Evolutionary conservation across 768 basidiomycete species (phyloP), one percentile per base, ranked within the genome.

Genomic region (Lactifluus subvellereus): DNA sequence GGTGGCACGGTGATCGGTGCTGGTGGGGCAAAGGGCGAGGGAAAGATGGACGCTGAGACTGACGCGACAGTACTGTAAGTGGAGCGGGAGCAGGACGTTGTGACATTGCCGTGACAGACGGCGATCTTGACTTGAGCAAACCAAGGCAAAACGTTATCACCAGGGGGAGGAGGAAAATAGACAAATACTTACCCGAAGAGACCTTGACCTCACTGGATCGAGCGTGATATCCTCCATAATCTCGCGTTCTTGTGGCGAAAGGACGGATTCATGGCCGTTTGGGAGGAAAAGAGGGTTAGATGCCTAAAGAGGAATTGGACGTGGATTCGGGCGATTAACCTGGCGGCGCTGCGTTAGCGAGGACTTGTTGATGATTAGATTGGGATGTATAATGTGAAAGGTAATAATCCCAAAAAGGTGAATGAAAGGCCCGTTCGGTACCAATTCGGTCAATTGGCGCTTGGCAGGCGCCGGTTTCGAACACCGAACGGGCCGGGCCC

Each of bases 191-290:
- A 32, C 61, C 32, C 53, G 55, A 16, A 37, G 33, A 1, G 27
- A n/a, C 3, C n/a, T 42, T 20, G 32, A 18, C 38, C 18, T 43
- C 54, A 38, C 65, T 2, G 49, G 61, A 43, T 54, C 61, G 22
- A 58, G 45, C 0, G 65, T 66, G 48, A 66, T 63, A 20, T 66
- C 65, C 6, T 42, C 65, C 65, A 66, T 64, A 32, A 66, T 58
- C 52, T 58, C 57, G 57, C 61, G 62, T 43, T 66, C 65, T 51
- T 66, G 61, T 18, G 51, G 57, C 1, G 65, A 66, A 8, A 64
- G 54, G 37, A 38, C 35, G 4, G 35, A 38, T 7, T 53, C 43
- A 20, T 54, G 52, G 37, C 37, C 45, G 27, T 54, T 48, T 3
- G 45, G 6, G 32, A 30, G 51, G 35, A 62, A 51, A 5, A 62